Base-by-base conservation (phyloP, 2,329 filamentous ascomycete genomes). In the Akanthomyces muscarius region DNA sequence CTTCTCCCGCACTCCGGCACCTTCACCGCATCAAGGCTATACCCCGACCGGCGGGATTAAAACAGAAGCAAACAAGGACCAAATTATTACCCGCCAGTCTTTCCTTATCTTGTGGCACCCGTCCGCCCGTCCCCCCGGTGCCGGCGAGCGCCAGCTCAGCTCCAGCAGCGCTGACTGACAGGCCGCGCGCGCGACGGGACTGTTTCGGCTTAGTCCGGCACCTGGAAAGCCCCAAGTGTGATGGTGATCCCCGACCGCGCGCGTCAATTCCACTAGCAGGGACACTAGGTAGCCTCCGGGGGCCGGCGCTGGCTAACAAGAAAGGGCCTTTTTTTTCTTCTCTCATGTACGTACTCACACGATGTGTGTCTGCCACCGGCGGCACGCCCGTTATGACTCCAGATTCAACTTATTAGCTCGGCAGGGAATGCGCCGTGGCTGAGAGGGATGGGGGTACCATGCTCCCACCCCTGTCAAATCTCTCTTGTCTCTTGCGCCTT, bases 211-310 rank as follows among this genome's bases (percentile, higher is more conserved):
- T 60, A 52, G 57, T 11, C 47, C 57, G 47, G 11, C 21, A 16
- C 18, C 16, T 21, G 30, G 21, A 36, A 47, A 14, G 28, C 14
- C 48, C 13, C 25, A 23, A 38, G 36, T 21, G 45, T 25, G 7
- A 14, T 50, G 56, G 21, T 50, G 56, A 59, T 59, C 30, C 53
- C 53, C 41, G 53, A 56, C 56, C 44, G 56, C 56, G 56, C 56
- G 56, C 56, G 56, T 50, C 56, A 50, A 59, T 36, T 21, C 38
- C 56, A 41, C 38, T 41, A 41, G 38, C 38, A 41, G 6, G 28
- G 38, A 41, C 56, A 50, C 56, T 50, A 48, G 3, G 14, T 13
- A 59, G 23, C 45, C 6, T 41, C 38, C 14, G 38, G 38, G 38
- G 38, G 4, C 33, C 8, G 33, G 33, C 33, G 33, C 33, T 38